Base-by-base conservation (phyloP, 495 filamentous ascomycete genomes). In the Peziza echinospora region DNA sequence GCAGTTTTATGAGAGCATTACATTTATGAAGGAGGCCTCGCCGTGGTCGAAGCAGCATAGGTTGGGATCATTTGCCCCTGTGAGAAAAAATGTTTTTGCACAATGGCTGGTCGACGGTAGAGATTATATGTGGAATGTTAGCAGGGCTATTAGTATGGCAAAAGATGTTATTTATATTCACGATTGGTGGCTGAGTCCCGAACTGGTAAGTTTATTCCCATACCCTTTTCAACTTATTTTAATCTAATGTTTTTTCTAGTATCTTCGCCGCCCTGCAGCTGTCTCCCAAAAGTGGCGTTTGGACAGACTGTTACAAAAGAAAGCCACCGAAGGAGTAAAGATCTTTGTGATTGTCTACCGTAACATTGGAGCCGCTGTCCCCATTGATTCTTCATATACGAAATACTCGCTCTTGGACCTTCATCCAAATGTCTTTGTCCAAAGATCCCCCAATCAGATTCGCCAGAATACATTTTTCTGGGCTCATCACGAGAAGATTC, bases 391-490 rank as follows among this genome's bases (percentile, higher is more conserved):
- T n/a, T 83, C 93, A 54, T 94, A 96, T 60, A 91, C 91, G 19
- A 99, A 99, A 55, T 94, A 91, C 65, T 93, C 86, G 2, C 73
- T 99, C 34, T 77, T 99, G 19, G 91, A 96, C 53, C 70, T 99
- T 10, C 86, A 94, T 55, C 84, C 84, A 7, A 99, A 99, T 56
- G 72, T 99, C 49, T 91, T 92, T 56, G 85, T 99, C 7, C 83
- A 96, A 54, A 71, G 89, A 53, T 93, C 85, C 2, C 89, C 89
- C 1, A 94, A 99, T 53, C 89, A 99, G 60, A 84, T 93, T 61
- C 78, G 89, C 48, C 93, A 99, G 65, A 93, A 93, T 50, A 92
- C 91, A n/a, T 99, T 99, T 64, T 99, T 96, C 66, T 99, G 89
- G 72, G 89, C 89, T 21, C 89, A 99, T 58, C 89, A 99, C 60